A percentile compares a stretch with the other conserved stretches of the same genome.
Conservation (phyloP, 2,329 filamentous ascomycete species). For the Fusarium multiceps region DNA sequence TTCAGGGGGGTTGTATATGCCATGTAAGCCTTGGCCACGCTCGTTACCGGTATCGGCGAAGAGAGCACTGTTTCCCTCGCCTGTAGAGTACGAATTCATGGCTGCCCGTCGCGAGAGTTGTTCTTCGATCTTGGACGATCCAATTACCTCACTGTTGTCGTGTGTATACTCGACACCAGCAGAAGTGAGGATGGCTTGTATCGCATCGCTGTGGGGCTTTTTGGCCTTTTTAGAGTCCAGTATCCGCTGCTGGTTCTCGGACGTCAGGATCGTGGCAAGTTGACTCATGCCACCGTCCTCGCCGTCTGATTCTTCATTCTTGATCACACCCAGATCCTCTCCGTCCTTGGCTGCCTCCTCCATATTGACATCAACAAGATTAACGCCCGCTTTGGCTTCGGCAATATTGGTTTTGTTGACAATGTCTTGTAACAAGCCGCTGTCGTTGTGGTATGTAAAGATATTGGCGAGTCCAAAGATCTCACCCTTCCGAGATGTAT, state of each 20-base stretch:
- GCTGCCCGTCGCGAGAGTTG: constrained; percentile 82
- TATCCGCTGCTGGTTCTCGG: constrained; percentile 58
- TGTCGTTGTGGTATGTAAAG: constrained; percentile 82
- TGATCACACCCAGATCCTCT: constrained; percentile 56
- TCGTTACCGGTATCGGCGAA: constrained; percentile 65
- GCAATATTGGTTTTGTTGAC: constrained; percentile 99
- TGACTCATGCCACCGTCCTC: constrained; percentile 78
- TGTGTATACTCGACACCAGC: constrained; percentile 96
- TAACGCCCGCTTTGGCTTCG: constrained; percentile 87
- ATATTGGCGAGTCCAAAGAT: constrained; percentile 92
- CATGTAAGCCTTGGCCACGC: constrained; percentile 48
- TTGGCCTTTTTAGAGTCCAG: constrained; percentile 51
- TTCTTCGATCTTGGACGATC: constrained; percentile 90
- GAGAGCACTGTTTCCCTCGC: constrained; percentile 64
- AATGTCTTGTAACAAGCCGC: constrained; percentile 88
- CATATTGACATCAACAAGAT: constrained; percentile 80
- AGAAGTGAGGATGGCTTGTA: constrained; percentile 88
- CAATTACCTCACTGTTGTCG: constrained; percentile 94
- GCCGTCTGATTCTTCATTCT: constrained; percentile 62
- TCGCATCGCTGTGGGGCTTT: constrained; percentile 72
- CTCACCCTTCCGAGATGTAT: constrained; percentile 85
- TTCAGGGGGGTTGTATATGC: constrained; percentile 75
- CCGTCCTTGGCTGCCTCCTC: constrained; percentile 68
- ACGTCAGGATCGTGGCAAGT: constrained; percentile 67
- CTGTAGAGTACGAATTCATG: constrained; percentile 61